A percentile compares a stretch with the other conserved stretches of the same genome.
phyloP scores from a whole-genome alignment of 148 eudicot species.

The Diospyros lotus region DNA sequence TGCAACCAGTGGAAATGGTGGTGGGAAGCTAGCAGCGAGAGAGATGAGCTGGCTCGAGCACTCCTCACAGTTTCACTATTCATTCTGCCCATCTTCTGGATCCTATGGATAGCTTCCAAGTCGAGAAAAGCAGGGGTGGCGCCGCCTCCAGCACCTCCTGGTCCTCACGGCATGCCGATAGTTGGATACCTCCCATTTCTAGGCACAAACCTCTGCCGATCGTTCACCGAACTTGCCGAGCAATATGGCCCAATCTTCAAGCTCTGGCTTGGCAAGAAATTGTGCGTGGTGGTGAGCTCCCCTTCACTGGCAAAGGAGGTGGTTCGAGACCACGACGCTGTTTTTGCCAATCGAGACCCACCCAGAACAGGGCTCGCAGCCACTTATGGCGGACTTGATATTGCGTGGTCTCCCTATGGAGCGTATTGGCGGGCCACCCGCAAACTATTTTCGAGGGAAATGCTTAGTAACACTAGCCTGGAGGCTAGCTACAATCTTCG shows the following conservation, averaged over 20 bases:
- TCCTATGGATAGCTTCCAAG: background rate
- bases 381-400: constrained; percentile 31
- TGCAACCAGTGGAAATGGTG: no score
- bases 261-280: constrained; percentile 43
- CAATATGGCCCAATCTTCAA: constrained; percentile 42
- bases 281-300: constrained; percentile 32
- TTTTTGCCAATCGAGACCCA: constrained; percentile 49
- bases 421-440: constrained; percentile 42
- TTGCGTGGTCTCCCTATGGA: constrained; percentile 39
- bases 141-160: constrained; percentile 32
- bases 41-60: background rate
- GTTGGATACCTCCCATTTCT: constrained; percentile 56
- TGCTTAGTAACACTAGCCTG: constrained; percentile 37
- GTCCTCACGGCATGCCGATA: constrained; percentile 50
- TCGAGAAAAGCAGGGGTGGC: no score
- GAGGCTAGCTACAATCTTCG: constrained; percentile 30
- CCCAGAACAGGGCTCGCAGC: constrained; percentile 25
- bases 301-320: constrained; percentile 36
- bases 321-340: constrained; percentile 39
- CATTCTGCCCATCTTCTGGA: background rate
- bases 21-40: no score
- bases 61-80: background rate
- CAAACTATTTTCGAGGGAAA: constrained; percentile 42
- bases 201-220: constrained; percentile 35
- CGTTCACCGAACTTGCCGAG: constrained; percentile 27